Evolutionary conservation across 768 basidiomycete genomes (phyloP).

Genomic region (Melanogaster broomeanus): DNA sequence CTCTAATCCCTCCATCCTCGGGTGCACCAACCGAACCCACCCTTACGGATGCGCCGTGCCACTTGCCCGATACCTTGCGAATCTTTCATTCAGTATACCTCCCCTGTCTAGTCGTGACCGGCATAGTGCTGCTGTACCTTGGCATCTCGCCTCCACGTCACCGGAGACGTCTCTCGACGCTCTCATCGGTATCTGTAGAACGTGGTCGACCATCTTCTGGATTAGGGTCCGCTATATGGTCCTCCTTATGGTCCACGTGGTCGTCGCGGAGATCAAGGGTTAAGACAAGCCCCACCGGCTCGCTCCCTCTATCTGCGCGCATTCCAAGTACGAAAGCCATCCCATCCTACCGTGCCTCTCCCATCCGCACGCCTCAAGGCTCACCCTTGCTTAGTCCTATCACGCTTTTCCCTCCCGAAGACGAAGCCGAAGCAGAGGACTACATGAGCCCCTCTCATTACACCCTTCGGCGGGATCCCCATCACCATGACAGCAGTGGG

Average conservation of each 20-base stretch:
- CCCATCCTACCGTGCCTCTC: slow-evolving; percentile 43
- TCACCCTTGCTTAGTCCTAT: slow-evolving; percentile 42
- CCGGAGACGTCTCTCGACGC: slow-evolving; percentile 15
- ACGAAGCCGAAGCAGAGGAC: slow-evolving; percentile 48
- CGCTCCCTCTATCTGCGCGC: slow-evolving; percentile 43
- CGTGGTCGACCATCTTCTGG: slow-evolving; percentile 26
- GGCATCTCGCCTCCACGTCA: slow-evolving; percentile 36
- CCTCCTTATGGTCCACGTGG: slow-evolving; percentile 42
- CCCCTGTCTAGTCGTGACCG: slow-evolving; percentile 57
- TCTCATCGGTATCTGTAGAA: slow-evolving; percentile 36
- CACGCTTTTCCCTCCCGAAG: slow-evolving; percentile 39
- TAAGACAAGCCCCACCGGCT: slow-evolving; percentile 41
- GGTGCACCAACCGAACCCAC: slow-evolving; percentile 37
- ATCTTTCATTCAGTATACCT: slow-evolving; percentile 65
- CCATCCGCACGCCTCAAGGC: slow-evolving; percentile 37
- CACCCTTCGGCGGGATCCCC: slow-evolving; percentile 38
- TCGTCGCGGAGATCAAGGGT: slow-evolving; percentile 41
- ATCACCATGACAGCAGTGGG: slow-evolving; percentile 31
- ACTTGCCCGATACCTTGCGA: slow-evolving; percentile 70
- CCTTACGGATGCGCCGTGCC: slow-evolving; percentile 66
- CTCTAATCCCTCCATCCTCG: slow-evolving; percentile 43
- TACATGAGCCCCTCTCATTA: slow-evolving; percentile 54
- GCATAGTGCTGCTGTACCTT: slow-evolving; percentile 46
- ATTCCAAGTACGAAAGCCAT: slow-evolving; percentile 35
- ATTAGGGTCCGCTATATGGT: slow-evolving; percentile 41